phyloP scores from a whole-genome alignment of 805 yeast species.

The Ogataea methylovora region DNA sequence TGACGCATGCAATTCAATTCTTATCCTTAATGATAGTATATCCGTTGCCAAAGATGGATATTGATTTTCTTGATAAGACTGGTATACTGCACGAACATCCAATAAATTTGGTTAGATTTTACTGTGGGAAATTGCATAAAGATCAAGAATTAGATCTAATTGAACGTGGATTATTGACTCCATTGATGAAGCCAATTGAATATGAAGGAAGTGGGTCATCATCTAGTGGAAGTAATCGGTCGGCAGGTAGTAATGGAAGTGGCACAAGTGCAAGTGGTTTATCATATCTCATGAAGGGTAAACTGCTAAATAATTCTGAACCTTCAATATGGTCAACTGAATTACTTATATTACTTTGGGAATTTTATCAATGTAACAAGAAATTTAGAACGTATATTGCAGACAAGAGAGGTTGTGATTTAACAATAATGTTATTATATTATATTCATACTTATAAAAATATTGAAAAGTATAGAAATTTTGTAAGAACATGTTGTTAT shows the following conservation, averaged over 20 bases:
- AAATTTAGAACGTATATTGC: slow-evolving; percentile 39
- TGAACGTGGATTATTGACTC: slow-evolving; percentile 37
- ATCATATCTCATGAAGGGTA: slow-evolving; percentile 19
- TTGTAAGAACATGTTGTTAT: slow-evolving; percentile 44
- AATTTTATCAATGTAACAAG: slow-evolving; percentile 65
- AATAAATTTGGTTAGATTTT: slow-evolving; percentile 40
- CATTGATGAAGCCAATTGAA: slow-evolving; percentile 39
- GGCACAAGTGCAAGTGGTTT: slow-evolving; percentile 14
- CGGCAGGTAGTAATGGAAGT: too few species aligned
- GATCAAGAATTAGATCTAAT: slow-evolving; percentile 47
- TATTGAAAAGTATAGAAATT: slow-evolving; percentile 28
- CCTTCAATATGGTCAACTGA: slow-evolving; percentile 46
- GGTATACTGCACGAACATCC: slow-evolving; percentile 25
- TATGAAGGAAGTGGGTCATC: too few species aligned
- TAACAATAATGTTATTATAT: slow-evolving; percentile 47
- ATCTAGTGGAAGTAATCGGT: too few species aligned
- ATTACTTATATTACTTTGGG: slow-evolving; percentile 64
- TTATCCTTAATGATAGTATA: slow-evolving; percentile 54
- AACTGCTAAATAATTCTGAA: slow-evolving; percentile 9
- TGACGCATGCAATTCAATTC: slow-evolving; percentile 53
- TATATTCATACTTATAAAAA: slow-evolving; percentile 45
- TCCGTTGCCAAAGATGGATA: slow-evolving; percentile 47
- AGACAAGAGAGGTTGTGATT: slow-evolving; percentile 38
- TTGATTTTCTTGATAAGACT: slow-evolving; percentile 26
- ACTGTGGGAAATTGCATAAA: slow-evolving; percentile 45